Base-by-base conservation (phyloP, 108 stramenopile species). In the Cylindrotheca closterium region DNA sequence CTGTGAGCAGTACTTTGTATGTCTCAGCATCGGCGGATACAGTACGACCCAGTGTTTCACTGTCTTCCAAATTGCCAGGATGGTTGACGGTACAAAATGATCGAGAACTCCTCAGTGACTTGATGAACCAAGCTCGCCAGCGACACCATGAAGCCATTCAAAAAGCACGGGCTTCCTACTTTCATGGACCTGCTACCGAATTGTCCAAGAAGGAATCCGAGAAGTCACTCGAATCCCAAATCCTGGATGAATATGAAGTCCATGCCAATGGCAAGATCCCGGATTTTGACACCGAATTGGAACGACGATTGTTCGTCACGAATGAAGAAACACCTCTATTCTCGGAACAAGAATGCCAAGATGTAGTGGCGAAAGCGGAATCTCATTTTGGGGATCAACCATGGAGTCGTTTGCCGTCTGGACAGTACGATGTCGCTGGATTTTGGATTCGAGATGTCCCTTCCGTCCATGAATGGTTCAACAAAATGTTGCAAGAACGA, bases 361-460 rank as follows among this genome's bases (percentile, higher is more conserved):
- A 58, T 17, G 67, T 79, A 8, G 71, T 83, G 37, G 55, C 54
- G 12, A 64, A 56, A 51, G 78, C 82, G 0, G 71, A 83, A 22
- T 19, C 37, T 1, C 70, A 83, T 72, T 83, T 83, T 42, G 51
- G 23, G 17, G 55, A 58, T 52, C 59, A 54, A 47, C 29, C 32
- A 25, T 72, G 78, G 78, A 66, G 60, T 7, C 37, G 45, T 30
- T 30, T 73, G n/a, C 65, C 63, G 4, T 73, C 71, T 15, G 82
- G 82, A 2, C 71, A 79, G 53, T 83, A 83, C 53, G 56, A 75
- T 34, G 75, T 83, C 27, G 66, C 71, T 4, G 82, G 82, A 47
- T 79, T 79, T 69, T 83, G 78, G 78, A 76, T 83, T 47, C 67
- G 66, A 30, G 57, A 67, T 60, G 51, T 83, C n/a, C 78, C 78